These are phyloP conservation scores for Kingdonia uniflora DNA, from an alignment of 164 flowering plant genomes.

Conservation along the genomic window DNA sequence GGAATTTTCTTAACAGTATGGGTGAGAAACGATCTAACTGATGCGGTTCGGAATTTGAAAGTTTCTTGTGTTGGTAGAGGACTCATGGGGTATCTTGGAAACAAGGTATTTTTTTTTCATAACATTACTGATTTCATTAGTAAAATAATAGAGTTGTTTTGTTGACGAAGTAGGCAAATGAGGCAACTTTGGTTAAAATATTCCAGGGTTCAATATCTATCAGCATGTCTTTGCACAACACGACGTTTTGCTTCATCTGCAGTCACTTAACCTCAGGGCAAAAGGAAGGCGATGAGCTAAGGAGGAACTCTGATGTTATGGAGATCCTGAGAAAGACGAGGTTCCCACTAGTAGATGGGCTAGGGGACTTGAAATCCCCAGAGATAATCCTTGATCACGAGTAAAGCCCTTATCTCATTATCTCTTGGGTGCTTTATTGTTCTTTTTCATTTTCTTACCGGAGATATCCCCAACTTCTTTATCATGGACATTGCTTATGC, in stretches of 20 bases:
- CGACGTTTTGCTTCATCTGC: constrained; percentile 95
- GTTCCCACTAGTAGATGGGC: constrained; percentile 79
- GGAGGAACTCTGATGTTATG: constrained; percentile 95
- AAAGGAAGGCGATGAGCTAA: constrained; percentile 94
- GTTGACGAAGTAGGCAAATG: constrained; percentile 8
- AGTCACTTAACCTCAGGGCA: constrained; percentile 97
- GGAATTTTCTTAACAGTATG: constrained; percentile 43
- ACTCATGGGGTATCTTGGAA: constrained; percentile 52
- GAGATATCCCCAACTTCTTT: background rate
- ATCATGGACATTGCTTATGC: background rate
- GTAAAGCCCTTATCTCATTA: constrained; percentile 31
- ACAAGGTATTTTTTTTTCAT: constrained; percentile 25
- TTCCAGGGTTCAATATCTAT: constrained; percentile 96
- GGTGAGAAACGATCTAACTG: constrained; percentile 35
- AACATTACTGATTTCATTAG: background rate
- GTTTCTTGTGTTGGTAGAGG: constrained; percentile 50
- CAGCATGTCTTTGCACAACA: constrained; percentile 96
- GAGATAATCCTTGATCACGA: constrained; percentile 90
- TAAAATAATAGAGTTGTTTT: background rate
- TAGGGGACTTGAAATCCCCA: constrained; percentile 68
- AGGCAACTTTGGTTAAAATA: constrained; percentile 12
- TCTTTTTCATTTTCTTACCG: background rate
- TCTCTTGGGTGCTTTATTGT: background rate
- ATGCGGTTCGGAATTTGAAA: constrained; percentile 31
- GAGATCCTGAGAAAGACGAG: constrained; percentile 95